Evolutionary conservation across 139 green algal species (phyloP).

Genomic region (Gonium pectorale): DNA sequence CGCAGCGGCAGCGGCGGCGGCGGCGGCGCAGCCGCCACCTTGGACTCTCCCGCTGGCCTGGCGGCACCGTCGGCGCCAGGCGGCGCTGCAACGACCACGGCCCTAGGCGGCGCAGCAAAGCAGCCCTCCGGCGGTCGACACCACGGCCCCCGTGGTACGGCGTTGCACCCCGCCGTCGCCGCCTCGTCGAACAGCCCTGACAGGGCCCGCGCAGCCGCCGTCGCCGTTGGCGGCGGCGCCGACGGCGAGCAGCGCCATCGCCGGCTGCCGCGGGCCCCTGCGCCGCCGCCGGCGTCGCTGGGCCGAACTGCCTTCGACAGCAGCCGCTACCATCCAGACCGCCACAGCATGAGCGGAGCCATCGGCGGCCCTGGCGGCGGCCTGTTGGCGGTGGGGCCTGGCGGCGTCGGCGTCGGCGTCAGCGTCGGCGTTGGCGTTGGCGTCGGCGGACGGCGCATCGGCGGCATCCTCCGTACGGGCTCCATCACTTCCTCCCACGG

Average conservation of each 20-base stretch:
- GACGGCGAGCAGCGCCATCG: not conserved
- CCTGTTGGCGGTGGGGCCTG: too few relatives aligned
- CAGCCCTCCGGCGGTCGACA: not conserved
- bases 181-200: not conserved
- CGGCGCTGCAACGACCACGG: too few relatives aligned
- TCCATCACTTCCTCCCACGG: constrained; percentile 19
- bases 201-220: not conserved
- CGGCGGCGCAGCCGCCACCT: not conserved
- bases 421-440: not conserved
- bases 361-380: too few relatives aligned
- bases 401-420: not conserved
- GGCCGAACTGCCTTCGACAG: not conserved
- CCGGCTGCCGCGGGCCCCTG: not conserved
- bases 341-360: not conserved
- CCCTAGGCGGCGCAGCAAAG: not conserved
- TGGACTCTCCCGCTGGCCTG: not conserved
- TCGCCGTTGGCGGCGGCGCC: not conserved
- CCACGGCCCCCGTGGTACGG: not conserved
- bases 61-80: not conserved
- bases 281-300: not conserved
- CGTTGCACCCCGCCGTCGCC: not conserved
- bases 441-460: not conserved
- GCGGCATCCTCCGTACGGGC: constrained; percentile 29
- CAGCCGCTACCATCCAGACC: too few relatives aligned
- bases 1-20: not conserved